A percentile compares a stretch with the other conserved stretches of the same genome.
Evolutionary conservation across 2,329 filamentous ascomycete genomes (phyloP).

Genomic region (Colletotrichum abscissum): DNA sequence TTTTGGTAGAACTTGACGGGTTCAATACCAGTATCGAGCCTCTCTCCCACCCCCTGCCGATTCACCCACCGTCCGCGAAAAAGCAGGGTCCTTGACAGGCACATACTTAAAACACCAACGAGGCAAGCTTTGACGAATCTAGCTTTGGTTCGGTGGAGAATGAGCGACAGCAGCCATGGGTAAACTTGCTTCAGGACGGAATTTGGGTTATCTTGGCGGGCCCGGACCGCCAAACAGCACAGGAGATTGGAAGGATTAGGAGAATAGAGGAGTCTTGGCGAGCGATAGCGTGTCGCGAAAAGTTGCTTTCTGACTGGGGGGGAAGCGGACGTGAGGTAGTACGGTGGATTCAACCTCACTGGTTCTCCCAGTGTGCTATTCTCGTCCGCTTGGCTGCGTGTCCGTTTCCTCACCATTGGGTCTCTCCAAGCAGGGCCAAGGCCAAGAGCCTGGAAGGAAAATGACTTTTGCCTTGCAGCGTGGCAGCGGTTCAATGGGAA

Average conservation of each 20-base stretch:
- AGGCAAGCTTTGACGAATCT: constrained; percentile 4
- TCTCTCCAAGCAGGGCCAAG: not conserved
- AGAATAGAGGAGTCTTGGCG: constrained; percentile 24
- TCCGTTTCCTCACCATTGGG: not conserved
- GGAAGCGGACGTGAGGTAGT: not conserved
- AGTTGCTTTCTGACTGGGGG: not conserved
- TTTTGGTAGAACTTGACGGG: no score
- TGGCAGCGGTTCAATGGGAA: not conserved
- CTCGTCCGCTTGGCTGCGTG: constrained; percentile 1
- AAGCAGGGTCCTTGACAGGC: not conserved
- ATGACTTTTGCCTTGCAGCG: not conserved
- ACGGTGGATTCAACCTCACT: constrained; percentile 10
- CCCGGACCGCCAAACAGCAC: not conserved
- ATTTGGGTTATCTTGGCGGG: constrained; percentile 11
- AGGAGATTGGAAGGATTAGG: constrained; percentile 23
- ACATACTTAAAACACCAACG: not conserved
- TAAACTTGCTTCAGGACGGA: constrained; percentile 23
- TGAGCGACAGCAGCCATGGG: not conserved
- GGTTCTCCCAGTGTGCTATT: constrained; percentile 6
- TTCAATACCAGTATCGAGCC: no score
- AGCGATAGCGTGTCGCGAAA: constrained; percentile 18
- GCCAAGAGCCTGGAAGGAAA: not conserved
- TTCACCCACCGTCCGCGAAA: not conserved
- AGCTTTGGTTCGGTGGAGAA: not conserved
- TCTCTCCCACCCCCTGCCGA: not conserved